These are phyloP conservation scores for Grigorovia yakushimaensis DNA, from an alignment of 805 yeast species.

Conservation along the genomic window DNA sequence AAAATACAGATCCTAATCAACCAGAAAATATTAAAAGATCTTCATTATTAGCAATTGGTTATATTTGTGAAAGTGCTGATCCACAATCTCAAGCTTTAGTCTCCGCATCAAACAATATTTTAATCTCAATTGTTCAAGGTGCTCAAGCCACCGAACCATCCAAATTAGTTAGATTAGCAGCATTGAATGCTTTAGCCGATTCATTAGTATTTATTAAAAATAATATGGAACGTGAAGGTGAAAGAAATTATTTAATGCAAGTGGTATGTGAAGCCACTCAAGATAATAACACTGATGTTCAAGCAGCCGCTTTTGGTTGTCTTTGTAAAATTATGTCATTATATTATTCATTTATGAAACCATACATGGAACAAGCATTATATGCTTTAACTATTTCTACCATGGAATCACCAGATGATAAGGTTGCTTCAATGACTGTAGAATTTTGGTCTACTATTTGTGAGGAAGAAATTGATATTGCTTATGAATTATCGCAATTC, in stretches of 20 bases:
- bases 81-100: constrained; percentile 62
- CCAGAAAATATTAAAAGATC: constrained; percentile 78
- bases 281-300: constrained; percentile 68
- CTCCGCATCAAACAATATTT: constrained; percentile 80
- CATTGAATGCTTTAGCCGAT: constrained; percentile 82
- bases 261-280: constrained; percentile 99
- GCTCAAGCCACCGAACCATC: constrained; percentile 78
- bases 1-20: constrained; percentile 71
- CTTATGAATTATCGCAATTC: constrained; percentile 54
- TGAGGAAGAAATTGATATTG: constrained; percentile 86
- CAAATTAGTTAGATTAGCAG: constrained; percentile 70
- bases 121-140: constrained; percentile 95
- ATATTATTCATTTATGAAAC: constrained; percentile 82
- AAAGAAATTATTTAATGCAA: constrained; percentile 95
- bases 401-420: constrained; percentile 65
- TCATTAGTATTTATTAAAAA: constrained; percentile 81
- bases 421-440: constrained; percentile 95
- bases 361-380: constrained; percentile 95
- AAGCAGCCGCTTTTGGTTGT: constrained; percentile 93
- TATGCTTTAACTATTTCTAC: constrained; percentile 85
- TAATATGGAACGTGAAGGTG: constrained; percentile 89
- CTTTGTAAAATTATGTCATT: constrained; percentile 83
- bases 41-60: constrained; percentile 82
- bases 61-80: constrained; percentile 91
- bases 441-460: constrained; percentile 99